Percentiles rank a stretch among this genome's conserved stretches.
phyloP scores from a whole-genome alignment of 2,329 filamentous ascomycete genomes.

The Diplocarpon rosae region DNA sequence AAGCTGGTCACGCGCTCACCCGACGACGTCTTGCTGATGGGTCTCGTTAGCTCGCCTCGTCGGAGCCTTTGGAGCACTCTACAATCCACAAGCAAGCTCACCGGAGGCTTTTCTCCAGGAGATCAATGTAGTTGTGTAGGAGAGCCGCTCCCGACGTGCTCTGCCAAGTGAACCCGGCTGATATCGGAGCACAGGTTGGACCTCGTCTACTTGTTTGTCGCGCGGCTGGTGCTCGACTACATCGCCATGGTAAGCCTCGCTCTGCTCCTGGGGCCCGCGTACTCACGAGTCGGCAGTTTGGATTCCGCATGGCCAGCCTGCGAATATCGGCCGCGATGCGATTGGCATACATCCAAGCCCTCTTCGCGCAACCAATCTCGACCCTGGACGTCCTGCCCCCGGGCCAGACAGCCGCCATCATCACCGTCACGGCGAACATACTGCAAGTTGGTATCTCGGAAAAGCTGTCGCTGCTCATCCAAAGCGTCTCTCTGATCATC shows the following conservation, averaged over 20 bases:
- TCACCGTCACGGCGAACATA: slow-evolving; percentile 53
- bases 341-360: slow-evolving; percentile 47
- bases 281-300: slow-evolving; percentile 33
- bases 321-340: slow-evolving; percentile 50
- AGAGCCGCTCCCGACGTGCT: neutral
- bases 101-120: slow-evolving; percentile 31
- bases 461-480: slow-evolving; percentile 47
- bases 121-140: slow-evolving; percentile 37
- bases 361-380: slow-evolving; percentile 56
- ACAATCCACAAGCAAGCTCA: slow-evolving; percentile 26
- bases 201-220: slow-evolving; percentile 61
- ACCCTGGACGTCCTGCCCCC: slow-evolving; percentile 58
- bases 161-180: neutral
- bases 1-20: slow-evolving; percentile 3
- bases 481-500: slow-evolving; percentile 42
- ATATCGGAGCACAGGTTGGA: slow-evolving; percentile 38
- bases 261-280: neutral
- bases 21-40: neutral
- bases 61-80: slow-evolving; percentile 36
- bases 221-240: slow-evolving; percentile 52
- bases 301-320: slow-evolving; percentile 50
- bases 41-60: slow-evolving; percentile 24
- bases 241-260: slow-evolving; percentile 34
- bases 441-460: slow-evolving; percentile 55
- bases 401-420: slow-evolving; percentile 31